phyloP scores from a whole-genome alignment of 345 rosid species.

The Mercurialis annua region DNA sequence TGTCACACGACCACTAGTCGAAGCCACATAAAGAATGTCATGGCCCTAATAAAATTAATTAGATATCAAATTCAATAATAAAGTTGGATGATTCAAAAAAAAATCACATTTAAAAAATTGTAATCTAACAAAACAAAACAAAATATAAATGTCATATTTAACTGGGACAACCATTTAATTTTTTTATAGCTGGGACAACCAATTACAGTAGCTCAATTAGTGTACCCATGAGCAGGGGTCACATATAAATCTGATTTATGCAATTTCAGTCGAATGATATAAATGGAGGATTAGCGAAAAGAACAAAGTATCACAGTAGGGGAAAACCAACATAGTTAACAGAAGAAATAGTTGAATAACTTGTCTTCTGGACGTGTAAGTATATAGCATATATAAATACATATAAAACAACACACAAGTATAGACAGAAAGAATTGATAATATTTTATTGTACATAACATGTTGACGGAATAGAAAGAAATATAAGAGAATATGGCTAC shows the following conservation, averaged over 20 bases:
- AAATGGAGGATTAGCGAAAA: neutral
- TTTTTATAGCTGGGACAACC: neutral
- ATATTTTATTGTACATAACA: neutral
- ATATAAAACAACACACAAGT: neutral
- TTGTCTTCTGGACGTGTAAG: neutral
- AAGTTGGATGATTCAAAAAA: slow-evolving; percentile 16
- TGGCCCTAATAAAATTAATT: slow-evolving; percentile 41
- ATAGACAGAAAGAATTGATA: neutral
- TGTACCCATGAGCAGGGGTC: neutral
- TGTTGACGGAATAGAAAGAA: neutral
- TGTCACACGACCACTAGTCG: slow-evolving; percentile 80
- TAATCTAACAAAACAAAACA: neutral
- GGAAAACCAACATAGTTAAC: neutral
- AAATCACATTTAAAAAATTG: neutral
- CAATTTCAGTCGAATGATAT: neutral
- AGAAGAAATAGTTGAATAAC: neutral
- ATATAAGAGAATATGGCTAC: neutral
- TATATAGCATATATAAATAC: neutral
- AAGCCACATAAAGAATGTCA: slow-evolving; percentile 57
- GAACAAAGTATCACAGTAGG: neutral
- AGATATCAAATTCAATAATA: slow-evolving; percentile 4
- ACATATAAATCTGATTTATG: neutral
- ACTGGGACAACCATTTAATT: too few relatives aligned
- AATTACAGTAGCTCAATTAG: neutral
- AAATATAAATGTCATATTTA: neutral